A percentile compares a stretch with the other conserved stretches of the same genome.
Conservation (phyloP, 148 eudicot species). For the Diospyros kaki region DNA sequence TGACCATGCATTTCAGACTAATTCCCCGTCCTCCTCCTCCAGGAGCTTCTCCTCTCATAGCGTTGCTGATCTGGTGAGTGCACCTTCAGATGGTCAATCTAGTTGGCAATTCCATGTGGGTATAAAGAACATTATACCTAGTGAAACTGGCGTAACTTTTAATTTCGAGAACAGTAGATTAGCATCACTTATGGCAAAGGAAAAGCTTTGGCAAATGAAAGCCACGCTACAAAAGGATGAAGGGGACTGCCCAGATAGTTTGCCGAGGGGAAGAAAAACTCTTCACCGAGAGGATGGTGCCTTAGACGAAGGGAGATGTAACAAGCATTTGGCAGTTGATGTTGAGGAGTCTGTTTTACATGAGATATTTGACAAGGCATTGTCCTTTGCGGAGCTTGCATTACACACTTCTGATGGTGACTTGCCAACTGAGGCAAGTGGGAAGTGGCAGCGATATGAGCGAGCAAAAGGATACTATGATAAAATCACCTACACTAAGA, state of each 20-base stretch:
- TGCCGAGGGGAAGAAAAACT: neutral
- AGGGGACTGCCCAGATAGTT: neutral
- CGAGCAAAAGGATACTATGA: constrained; percentile 13
- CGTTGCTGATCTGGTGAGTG: neutral
- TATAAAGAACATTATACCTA: neutral
- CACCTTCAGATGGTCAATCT: neutral
- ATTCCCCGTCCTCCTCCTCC: neutral
- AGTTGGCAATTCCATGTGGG: neutral
- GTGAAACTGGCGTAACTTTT: neutral
- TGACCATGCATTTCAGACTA: neutral
- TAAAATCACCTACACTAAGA: neutral
- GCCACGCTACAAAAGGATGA: neutral
- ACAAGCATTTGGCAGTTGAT: neutral
- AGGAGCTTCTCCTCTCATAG: neutral
- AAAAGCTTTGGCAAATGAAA: neutral
- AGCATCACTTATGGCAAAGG: neutral
- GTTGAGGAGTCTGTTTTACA: neutral
- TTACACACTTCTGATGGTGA: neutral
- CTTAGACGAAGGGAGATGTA: constrained; percentile 10
- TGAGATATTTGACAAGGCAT: constrained; percentile 11
- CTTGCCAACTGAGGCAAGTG: neutral
- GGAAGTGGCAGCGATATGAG: neutral
- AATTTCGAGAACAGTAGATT: neutral
- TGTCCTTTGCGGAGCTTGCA: neutral
- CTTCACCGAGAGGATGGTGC: neutral